A percentile compares a stretch with the other conserved stretches of the same genome.
Evolutionary conservation across 2,329 filamentous ascomycete species (phyloP).

Genomic region (Microdochium paspali): DNA sequence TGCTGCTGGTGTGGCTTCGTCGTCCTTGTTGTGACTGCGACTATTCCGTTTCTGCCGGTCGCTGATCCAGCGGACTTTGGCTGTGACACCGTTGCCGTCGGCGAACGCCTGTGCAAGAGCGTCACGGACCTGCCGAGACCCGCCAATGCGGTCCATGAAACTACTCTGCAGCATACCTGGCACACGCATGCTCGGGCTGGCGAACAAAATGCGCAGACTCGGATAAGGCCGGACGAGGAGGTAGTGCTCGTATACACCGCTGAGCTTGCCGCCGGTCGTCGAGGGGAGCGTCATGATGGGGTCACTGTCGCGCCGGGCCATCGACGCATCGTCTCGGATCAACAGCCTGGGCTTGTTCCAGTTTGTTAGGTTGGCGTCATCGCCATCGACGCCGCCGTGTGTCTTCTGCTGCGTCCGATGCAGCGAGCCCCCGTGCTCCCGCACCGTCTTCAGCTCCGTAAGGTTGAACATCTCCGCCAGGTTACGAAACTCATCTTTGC

Average conservation of each 20-base stretch:
- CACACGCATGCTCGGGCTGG: constrained; percentile 56
- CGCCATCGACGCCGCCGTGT: constrained; percentile 20
- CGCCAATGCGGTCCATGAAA: constrained; percentile 44
- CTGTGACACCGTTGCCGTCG: constrained; percentile 62
- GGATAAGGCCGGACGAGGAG: constrained; percentile 58
- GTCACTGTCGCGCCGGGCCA: constrained; percentile 6
- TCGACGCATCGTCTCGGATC: constrained; percentile 25
- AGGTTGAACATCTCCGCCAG: constrained; percentile 63
- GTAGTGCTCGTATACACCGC: constrained; percentile 45
- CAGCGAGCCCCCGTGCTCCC: constrained; percentile 53
- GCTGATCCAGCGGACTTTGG: constrained; percentile 63
- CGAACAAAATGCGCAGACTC: constrained; percentile 58
- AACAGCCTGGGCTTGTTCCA: constrained; percentile 31
- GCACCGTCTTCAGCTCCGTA: constrained; percentile 55
- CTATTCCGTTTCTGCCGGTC: not conserved
- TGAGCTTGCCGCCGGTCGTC: constrained; percentile 18
- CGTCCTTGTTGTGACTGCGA: constrained; percentile 13
- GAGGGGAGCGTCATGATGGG: constrained; percentile 4
- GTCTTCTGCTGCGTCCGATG: constrained; percentile 39
- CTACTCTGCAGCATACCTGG: constrained; percentile 57
- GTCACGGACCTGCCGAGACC: constrained; percentile 34
- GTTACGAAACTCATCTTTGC: constrained; percentile 53
- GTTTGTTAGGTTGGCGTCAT: constrained; percentile 6
- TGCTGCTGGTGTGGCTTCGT: not conserved
- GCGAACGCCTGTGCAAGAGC: constrained; percentile 49